Evolutionary conservation across 2,329 filamentous ascomycete genomes (phyloP), one percentile per base, ranked within the genome.

Genomic region (Stemphylium lycopersici): DNA sequence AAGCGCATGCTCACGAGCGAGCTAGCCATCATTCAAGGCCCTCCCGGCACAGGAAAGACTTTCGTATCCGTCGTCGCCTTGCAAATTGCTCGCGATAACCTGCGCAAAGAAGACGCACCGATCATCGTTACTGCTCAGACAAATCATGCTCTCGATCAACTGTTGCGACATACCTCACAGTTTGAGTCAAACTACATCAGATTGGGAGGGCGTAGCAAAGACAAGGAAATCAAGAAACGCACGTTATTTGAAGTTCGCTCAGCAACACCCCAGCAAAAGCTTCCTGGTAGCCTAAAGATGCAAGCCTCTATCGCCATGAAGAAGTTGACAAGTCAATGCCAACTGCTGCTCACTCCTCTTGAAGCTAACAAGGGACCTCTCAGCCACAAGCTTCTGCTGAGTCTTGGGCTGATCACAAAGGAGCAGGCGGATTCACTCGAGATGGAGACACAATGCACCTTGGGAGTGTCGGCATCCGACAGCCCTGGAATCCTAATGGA

Each of bases 91-190:
- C 77, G 91, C 0, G 74, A 80, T 1, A 90, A 89, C 48, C 81
- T 84, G 66, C 55, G 56, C 16, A 55, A 69, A 1, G 78, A 75
- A 0, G 85, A 88, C 52, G 82, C 87, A 7, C 90, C 90, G 0
- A 87, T 97, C 26, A 81, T 96, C 16, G 56, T 96, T 3, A 84
- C 91, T 0, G 91, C 91, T 6, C 91, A 96, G 65, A 97, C 92
- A 0, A 97, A 97, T 55, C 91, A 96, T 73, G 92, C 92, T 0
- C 78, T 96, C 0, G 92, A 97, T 63, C 92, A 96, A 68, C 79
- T 97, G 0, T 78, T 96, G 0, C 76, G 78, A 1, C 84, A 88
- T 49, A 80, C 91, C 13, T 79, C 85, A 1, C 68, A 77, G 5
- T 89, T 88, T 61, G 87, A 89, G 62, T 72, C 77, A 0, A 81